Evolutionary conservation across 1,284 basidiomycete species (phyloP).

Genomic region (Phenoliferia sp.): DNA sequence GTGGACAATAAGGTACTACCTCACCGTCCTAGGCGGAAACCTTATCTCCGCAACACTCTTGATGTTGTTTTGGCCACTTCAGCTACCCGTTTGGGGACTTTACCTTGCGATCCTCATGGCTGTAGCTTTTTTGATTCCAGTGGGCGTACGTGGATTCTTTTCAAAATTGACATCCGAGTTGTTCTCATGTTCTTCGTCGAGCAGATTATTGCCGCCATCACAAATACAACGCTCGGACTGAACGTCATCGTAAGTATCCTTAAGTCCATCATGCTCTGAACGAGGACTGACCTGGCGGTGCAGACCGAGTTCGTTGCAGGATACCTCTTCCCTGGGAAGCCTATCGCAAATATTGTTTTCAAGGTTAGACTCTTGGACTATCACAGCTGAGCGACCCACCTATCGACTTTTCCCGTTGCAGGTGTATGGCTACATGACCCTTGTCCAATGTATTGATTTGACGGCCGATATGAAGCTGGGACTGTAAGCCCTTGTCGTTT

Average conservation of each 20-base stretch:
- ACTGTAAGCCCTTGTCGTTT: conserved; percentile 32
- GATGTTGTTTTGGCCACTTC: conserved; percentile 43
- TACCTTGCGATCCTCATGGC: conserved; percentile 43
- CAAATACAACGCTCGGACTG: conserved; percentile 37
- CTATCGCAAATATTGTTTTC: conserved; percentile 37
- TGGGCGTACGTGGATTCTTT: conserved; percentile 39
- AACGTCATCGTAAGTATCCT: conserved; percentile 40
- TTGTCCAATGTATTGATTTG: conserved; percentile 39
- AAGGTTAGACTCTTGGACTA: neutral
- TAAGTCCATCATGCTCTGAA: too few species aligned
- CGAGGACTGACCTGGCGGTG: too few species aligned
- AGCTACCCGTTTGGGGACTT: conserved; percentile 45
- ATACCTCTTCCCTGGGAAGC: conserved; percentile 44
- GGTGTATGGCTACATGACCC: conserved; percentile 40
- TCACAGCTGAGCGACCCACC: neutral
- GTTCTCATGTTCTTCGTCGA: neutral
- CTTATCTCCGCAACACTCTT: conserved; percentile 38
- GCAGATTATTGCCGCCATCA: conserved; percentile 15
- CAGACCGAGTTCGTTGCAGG: conserved; percentile 43
- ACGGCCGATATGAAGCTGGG: conserved; percentile 44
- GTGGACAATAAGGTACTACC: conserved; percentile 12
- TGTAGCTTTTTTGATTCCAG: conserved; percentile 42
- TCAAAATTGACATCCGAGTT: neutral
- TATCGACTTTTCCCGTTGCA: conserved; percentile 2
- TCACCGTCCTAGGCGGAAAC: conserved; percentile 35